Base-by-base conservation (phyloP, 78 protist genomes). In the Fonticula alba region DNA sequence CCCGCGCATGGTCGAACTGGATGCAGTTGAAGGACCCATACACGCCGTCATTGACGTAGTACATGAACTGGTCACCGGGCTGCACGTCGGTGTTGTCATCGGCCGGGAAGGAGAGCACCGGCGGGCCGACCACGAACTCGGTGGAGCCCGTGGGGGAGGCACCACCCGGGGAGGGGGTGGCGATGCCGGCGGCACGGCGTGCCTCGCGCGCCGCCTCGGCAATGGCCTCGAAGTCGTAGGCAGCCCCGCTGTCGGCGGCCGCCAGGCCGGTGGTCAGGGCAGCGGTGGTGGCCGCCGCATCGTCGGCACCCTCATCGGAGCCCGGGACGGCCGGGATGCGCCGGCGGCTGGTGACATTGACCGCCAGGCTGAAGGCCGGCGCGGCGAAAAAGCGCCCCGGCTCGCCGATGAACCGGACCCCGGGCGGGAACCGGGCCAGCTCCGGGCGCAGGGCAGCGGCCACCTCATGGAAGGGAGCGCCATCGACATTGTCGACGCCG, bases 1-100 rank as follows among this genome's bases (percentile, higher is more conserved):
- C 63, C 4, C 1, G 10, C 2, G 68, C 70, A 47, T 63, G 76
- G 68, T 63, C 76, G 47, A 40, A 51, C 22, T 63, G 2, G 20
- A 90, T 69, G 78, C 84, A 81, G 85, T 90, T 89, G 84, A 88
- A 88, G 22, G 91, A 81, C 46, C 83, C 87, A 75, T 90, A 94
- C 46, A 79, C 75, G 49, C 98, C 94, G 64, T 94, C 71, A 6
- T 5, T 52, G 49, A 67, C 47, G 38, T 67, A 67, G 57, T 67
- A 67, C 71, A 67, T 67, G 63, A 52, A 67, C 43, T n/a, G 20
- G 26, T 7, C 55, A 9, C 38, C 62, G 17, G 57, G 35, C 49
- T 55, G 37, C 1, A 56, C 40, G 29, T 7, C 29, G 7, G 46
- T 11, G 17, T 19, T 41, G 2, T 50, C 70, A 6, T 17, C 62